Percentiles rank a stretch among this genome's conserved stretches.
These are phyloP conservation scores for Fragaria iinumae DNA, from an alignment of 306 rosid species.

Conservation along the genomic window DNA sequence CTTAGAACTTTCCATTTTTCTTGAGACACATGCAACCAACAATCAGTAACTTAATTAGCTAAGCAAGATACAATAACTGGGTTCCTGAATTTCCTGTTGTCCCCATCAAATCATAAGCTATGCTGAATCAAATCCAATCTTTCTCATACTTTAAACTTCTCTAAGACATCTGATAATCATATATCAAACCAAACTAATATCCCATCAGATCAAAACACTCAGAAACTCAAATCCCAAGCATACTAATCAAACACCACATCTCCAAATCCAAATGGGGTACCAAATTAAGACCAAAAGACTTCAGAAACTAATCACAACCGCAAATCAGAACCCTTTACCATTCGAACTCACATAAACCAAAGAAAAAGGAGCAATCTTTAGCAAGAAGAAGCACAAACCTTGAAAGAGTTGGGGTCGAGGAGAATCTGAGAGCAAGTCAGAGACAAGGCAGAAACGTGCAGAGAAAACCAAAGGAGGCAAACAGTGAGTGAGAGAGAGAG, in stretches of 20 bases:
- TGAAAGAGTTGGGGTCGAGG: background rate
- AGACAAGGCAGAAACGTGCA: constrained; percentile 8
- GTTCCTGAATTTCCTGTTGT: constrained; percentile 1
- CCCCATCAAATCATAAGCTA: background rate
- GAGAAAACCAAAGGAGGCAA: constrained; percentile 3
- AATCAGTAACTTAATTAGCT: background rate
- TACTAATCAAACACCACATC: background rate
- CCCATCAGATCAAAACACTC: background rate
- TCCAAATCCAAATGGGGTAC: background rate
- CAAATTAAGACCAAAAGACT: background rate
- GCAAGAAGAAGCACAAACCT: constrained; percentile 12
- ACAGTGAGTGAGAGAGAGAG: constrained; percentile 3
- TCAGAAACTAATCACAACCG: background rate
- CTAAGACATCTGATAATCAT: background rate
- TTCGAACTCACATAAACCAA: background rate
- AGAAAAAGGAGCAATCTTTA: background rate
- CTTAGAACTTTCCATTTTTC: background rate
- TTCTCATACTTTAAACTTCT: background rate
- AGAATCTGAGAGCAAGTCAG: background rate
- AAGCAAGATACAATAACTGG: background rate
- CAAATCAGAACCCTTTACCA: background rate
- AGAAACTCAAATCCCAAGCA: background rate
- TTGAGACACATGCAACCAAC: constrained; percentile 1
- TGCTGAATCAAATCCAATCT: background rate
- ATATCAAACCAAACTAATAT: background rate